Percentiles rank a stretch among this genome's conserved stretches.
Conservation (phyloP, 2,329 filamentous ascomycete genomes). For the Reticulascus tulasneorum region DNA sequence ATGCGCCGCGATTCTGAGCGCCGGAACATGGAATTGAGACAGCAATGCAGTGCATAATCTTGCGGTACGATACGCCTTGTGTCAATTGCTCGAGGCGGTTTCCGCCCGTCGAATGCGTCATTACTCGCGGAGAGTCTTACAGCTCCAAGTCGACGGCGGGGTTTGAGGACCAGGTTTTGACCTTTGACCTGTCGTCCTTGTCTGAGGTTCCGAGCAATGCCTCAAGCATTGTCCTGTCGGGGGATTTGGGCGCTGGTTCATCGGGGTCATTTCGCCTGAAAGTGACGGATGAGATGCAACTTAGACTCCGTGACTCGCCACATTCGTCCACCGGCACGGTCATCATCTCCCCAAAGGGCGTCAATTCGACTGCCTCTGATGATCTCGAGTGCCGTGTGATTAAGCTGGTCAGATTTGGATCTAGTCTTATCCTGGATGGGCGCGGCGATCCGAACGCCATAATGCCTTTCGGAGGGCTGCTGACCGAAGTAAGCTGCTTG, state of each 20-base stretch:
- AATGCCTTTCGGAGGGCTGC: conserved; percentile 17
- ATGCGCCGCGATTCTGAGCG: neutral
- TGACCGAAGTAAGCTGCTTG: conserved; percentile 31
- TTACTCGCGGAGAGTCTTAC: conserved; percentile 5
- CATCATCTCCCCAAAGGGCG: too few relatives aligned
- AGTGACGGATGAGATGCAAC: too few relatives aligned
- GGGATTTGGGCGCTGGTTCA: neutral
- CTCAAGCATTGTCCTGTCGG: too few relatives aligned
- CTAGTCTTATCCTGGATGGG: conserved; percentile 16
- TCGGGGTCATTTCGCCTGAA: too few relatives aligned
- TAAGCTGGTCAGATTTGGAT: too few relatives aligned
- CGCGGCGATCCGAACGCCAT: conserved; percentile 14
- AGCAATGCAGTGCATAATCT: conserved; percentile 12
- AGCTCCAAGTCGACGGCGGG: conserved; percentile 2
- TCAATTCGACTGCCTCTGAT: neutral
- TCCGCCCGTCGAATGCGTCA: conserved; percentile 13
- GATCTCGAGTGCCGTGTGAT: neutral
- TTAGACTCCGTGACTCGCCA: too few relatives aligned
- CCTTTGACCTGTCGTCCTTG: conserved; percentile 8
- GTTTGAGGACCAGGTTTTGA: conserved; percentile 10
- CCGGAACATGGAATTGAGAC: neutral
- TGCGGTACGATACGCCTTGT: conserved; percentile 6
- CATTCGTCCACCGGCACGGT: too few relatives aligned
- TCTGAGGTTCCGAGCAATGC: conserved; percentile 2
- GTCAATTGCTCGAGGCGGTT: conserved; percentile 15